Evolutionary conservation across 495 filamentous ascomycete species (phyloP), one percentile per base, ranked within the genome.

Genomic region (Penicillium ucsense): DNA sequence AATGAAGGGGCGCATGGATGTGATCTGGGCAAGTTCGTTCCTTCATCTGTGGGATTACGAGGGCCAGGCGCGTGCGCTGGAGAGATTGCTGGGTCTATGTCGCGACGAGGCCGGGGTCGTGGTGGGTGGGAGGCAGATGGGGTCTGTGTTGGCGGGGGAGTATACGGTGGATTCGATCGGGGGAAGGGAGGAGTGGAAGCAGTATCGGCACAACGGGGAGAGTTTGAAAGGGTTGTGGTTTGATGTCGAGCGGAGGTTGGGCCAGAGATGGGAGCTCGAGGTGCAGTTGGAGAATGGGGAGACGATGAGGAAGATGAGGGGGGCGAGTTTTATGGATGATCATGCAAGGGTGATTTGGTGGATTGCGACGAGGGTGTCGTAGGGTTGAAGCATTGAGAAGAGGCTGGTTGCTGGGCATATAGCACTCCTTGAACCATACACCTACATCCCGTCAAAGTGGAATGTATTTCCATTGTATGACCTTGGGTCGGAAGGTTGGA

Each of bases 191-290:
- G 12, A 43, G 31, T 31, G 35, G 9, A 47, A 37, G 42, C 51
- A 54, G 20, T 75, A 68, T 46, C 52, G 65, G 5, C 72, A 78
- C 54, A 70, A 72, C 42, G 50, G 56, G 9, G 54, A 57, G 33
- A 70, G 58, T 20, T 58, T 71, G 54, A 66, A 69, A 57, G 53
- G 55, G 9, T 56, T 76, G 42, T 78, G 75, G 73, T 59, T 66
- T 37, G 66, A 66, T 37, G 55, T 76, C 43, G 72, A 66, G 5
- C 50, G 55, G 29, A 52, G 45, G 30, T 74, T 72, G 0, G 58
- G 62, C 2, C 75, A 67, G 3, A 41, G 46, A 31, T 75, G 70
- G 69, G 55, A 41, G 40, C 63, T 68, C 6, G 62, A 71, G 28
- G 61, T 51, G 2, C 36, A 31, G 33, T 42, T 52, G 37, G 37